Base-by-base conservation (phyloP, 208 protist genomes). In the Hexamita inflata region DNA sequence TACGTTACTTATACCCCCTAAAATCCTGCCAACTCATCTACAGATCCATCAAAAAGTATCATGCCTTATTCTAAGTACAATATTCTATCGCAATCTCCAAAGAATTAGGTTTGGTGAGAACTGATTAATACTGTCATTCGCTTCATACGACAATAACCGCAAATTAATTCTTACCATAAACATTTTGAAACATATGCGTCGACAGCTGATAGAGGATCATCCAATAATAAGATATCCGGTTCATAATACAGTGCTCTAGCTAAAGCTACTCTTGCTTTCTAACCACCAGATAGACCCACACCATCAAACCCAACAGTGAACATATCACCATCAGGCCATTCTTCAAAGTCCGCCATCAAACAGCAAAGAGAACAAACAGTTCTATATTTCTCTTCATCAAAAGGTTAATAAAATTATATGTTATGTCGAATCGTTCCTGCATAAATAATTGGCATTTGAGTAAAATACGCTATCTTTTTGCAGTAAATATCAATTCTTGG, bases 231-330 rank as follows among this genome's bases (percentile, higher is more conserved):
- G 40, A 95, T 81, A 76, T 94, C 90, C 0, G 91, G 91, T 78
- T 92, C 88, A 73, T 89, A 90, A 77, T 92, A 93, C 66, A 94
- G 85, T 0, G 92, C 91, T 13, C 86, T 88, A 29, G 92, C 91
- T 57, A 95, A 88, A 4, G 90, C 89, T 38, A 94, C 89, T 77
- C 90, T 88, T 87, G 86, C 82, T 30, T 77, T 66, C 79, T 78
- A 82, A 28, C 84, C 84, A 32, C 84, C 84, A 11, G 76, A 84
- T 30, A 85, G 19, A 67, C 74, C 74, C 11, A 76, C 68, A 42
- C 73, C 73, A 57, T 76, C 74, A 35, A 75, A 57, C 4, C 73
- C 73, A 41, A 76, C 74, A 34, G 57, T 67, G 32, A 67, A 75
- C 19, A 74, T 4, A 19, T 76, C 73, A 19, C 73, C 73, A 35